Conservation (phyloP, 805 yeast species). For the Wickerhamomyces hampshirensis region DNA sequence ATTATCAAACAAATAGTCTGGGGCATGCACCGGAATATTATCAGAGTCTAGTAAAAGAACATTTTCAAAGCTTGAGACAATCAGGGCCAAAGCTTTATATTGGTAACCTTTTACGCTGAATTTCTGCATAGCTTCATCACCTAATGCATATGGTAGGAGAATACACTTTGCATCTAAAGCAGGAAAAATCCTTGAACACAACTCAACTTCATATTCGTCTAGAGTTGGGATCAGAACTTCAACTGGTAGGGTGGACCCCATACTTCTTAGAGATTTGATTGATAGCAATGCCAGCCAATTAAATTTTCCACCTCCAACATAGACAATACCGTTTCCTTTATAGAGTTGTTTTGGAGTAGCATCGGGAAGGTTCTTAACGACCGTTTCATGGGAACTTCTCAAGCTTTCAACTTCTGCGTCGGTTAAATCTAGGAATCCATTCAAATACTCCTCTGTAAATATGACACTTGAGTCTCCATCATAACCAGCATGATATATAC, state of each 20-base stretch:
- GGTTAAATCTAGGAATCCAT: constrained; percentile 42
- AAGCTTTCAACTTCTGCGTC: constrained; percentile 39
- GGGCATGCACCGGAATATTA: constrained; percentile 61
- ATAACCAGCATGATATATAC: constrained; percentile 54
- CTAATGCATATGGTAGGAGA: constrained; percentile 55
- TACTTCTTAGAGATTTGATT: constrained; percentile 41
- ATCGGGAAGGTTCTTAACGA: constrained; percentile 45
- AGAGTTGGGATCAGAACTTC: constrained; percentile 65
- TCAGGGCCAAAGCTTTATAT: constrained; percentile 60
- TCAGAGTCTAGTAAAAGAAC: constrained; percentile 72
- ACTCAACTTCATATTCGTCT: constrained; percentile 63
- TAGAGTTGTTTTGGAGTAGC: constrained; percentile 41
- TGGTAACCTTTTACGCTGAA: constrained; percentile 60
- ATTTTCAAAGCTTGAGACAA: constrained; percentile 70
- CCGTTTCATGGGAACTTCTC: constrained; percentile 41
- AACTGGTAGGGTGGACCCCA: constrained; percentile 55
- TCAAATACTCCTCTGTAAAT: constrained; percentile 50
- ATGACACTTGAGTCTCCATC: constrained; percentile 34
- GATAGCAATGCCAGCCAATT: constrained; percentile 51
- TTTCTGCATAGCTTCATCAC: constrained; percentile 43
- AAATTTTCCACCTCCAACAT: constrained; percentile 58
- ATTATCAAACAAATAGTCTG: constrained; percentile 53
- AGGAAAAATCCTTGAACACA: constrained; percentile 61
- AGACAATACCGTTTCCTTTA: constrained; percentile 55
- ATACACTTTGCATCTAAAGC: constrained; percentile 60